Evolutionary conservation across 2,329 filamentous ascomycete species (phyloP).

Genomic region (Colletotrichum lentis): DNA sequence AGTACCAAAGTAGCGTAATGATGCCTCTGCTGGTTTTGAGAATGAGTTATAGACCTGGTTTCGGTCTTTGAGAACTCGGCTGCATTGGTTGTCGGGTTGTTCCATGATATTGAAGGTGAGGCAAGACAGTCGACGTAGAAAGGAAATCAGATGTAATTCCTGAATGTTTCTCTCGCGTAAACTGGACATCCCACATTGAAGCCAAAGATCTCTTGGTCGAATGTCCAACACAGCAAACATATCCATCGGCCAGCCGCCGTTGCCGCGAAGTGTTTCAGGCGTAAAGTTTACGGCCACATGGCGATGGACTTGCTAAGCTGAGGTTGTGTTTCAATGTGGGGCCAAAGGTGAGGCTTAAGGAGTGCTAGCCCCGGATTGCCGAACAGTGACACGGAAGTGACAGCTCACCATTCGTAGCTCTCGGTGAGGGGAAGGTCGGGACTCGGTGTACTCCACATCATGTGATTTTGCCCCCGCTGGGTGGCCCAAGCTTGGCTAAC

Average conservation of each 20-base stretch:
- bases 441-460: constrained; percentile 36
- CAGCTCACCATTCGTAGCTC: constrained; percentile 10
- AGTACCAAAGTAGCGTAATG: too few relatives aligned
- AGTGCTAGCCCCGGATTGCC: not conserved
- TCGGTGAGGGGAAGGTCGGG: constrained; percentile 16
- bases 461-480: constrained; percentile 24
- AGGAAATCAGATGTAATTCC: too few relatives aligned
- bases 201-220: too few relatives aligned
- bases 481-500: constrained; percentile 30
- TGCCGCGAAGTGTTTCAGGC: constrained; percentile 12
- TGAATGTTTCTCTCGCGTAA: too few relatives aligned
- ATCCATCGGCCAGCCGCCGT: not conserved
- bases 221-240: not conserved
- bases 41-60: too few relatives aligned
- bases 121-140: too few relatives aligned
- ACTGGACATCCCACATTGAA: too few relatives aligned
- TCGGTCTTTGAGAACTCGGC: too few relatives aligned
- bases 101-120: too few relatives aligned
- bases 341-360: constrained; percentile 29
- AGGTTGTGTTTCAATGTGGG: constrained; percentile 27
- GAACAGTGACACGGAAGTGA: not conserved
- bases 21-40: too few relatives aligned
- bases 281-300: constrained; percentile 13
- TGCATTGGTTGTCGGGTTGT: too few relatives aligned
- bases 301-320: not conserved